Percentiles rank a stretch among this genome's conserved stretches.
Evolutionary conservation across 768 basidiomycete species (phyloP).

Genomic region (Sporobolomyces roseus): DNA sequence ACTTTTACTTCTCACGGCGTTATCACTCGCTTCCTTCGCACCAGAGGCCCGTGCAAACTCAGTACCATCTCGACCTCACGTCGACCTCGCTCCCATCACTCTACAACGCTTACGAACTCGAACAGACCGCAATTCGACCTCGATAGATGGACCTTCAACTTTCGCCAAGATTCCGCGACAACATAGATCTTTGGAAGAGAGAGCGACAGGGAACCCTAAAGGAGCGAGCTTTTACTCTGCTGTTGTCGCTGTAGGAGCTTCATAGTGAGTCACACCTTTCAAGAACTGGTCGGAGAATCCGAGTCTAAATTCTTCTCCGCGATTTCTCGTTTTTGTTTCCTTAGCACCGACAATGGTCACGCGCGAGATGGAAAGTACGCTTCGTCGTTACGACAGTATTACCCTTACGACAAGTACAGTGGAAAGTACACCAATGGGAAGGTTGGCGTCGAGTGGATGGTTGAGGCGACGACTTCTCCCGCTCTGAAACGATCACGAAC

Average conservation of each 20-base stretch:
- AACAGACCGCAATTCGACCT: neutral
- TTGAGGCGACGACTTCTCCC: neutral
- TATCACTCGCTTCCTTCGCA: constrained; percentile 1
- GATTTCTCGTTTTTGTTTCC: too few relatives aligned
- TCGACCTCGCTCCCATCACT: constrained; percentile 8
- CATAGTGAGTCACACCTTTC: constrained; percentile 30
- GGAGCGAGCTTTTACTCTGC: constrained; percentile 18
- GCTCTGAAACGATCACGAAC: neutral
- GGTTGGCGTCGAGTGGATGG: constrained; percentile 38
- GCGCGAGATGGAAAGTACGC: neutral
- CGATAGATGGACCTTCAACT: neutral
- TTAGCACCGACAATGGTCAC: constrained; percentile 32
- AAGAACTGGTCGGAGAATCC: too few relatives aligned
- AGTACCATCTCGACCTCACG: neutral
- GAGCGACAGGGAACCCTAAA: neutral
- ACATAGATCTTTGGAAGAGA: constrained; percentile 1
- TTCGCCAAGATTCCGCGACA: constrained; percentile 20
- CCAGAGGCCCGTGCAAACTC: neutral
- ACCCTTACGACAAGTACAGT: constrained; percentile 23
- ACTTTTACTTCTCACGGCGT: neutral
- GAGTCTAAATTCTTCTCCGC: too few relatives aligned
- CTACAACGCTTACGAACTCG: neutral
- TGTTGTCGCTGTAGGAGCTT: constrained; percentile 35
- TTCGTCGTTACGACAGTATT: constrained; percentile 21
- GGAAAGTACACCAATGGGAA: constrained; percentile 36